These are phyloP conservation scores for Rosa lucieae DNA, from an alignment of 306 rosid species.

Conservation along the genomic window DNA sequence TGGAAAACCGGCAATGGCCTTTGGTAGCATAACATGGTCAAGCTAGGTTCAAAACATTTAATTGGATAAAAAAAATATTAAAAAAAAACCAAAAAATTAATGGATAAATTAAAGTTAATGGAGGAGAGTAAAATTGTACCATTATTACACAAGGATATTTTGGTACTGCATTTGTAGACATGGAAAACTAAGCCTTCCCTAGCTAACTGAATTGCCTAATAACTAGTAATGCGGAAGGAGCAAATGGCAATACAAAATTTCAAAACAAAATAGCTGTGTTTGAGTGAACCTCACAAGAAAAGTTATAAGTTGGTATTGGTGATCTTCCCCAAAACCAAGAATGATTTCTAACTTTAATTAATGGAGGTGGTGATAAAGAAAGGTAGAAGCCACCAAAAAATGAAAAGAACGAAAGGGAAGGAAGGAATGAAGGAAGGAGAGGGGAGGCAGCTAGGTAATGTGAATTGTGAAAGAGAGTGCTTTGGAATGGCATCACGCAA, in stretches of 20 bases:
- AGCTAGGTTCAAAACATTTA: no score
- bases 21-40: no score
- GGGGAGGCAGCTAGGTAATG: constrained; percentile 22
- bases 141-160: no score
- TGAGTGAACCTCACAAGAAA: constrained; percentile 15
- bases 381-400: constrained; percentile 33
- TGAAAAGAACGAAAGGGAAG: constrained; percentile 17
- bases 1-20: no score
- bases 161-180: not conserved
- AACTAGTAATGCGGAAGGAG: not conserved
- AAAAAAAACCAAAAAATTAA: no score
- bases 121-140: no score
- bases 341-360: constrained; percentile 47
- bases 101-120: no score
- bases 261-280: not conserved
- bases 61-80: no score
- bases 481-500: constrained; percentile 63
- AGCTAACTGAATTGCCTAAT: not conserved
- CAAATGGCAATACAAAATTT: not conserved
- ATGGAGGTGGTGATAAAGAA: constrained; percentile 51
- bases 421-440: constrained; percentile 11
- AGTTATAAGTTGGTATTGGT: constrained; percentile 36
- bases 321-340: constrained; percentile 66
- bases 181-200: not conserved
- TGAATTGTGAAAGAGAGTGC: constrained; percentile 63